Conservation (phyloP, 306 rosid species). For the Acacia crassicarpa region DNA sequence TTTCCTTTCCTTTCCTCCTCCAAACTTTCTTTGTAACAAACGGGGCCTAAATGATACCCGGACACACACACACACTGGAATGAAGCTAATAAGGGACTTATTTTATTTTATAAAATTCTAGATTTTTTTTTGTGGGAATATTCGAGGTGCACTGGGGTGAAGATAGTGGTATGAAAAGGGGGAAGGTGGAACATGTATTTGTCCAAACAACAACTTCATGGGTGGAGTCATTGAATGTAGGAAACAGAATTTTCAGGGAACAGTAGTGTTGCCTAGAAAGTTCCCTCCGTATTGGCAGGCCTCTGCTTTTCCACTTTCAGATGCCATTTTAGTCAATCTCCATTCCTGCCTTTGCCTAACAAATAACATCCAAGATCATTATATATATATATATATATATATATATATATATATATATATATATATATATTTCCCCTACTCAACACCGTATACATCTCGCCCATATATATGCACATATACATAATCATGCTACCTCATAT, state of each 20-base stretch:
- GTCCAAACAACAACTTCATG: conserved; percentile 19
- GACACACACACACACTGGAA: background rate
- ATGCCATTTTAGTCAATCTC: conserved; percentile 41
- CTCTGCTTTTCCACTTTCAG: conserved; percentile 29
- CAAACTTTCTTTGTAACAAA: too few relatives aligned
- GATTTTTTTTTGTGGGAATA: background rate
- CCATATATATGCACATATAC: background rate
- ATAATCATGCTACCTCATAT: background rate
- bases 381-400: too few relatives aligned
- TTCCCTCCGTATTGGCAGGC: conserved; percentile 21
- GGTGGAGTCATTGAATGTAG: conserved; percentile 25
- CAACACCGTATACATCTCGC: background rate
- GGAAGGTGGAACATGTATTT: background rate
- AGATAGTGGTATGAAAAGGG: conserved; percentile 1
- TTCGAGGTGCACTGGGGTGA: background rate
- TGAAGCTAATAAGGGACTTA: background rate
- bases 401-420: background rate
- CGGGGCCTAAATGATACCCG: too few relatives aligned
- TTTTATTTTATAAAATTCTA: background rate
- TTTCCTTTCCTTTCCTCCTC: too few relatives aligned
- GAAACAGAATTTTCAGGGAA: conserved; percentile 15
- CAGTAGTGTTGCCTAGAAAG: conserved; percentile 32
- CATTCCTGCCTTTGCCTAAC: background rate
- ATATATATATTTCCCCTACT: background rate
- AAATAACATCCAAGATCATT: background rate